Percentiles rank a stretch among this genome's conserved stretches.
Conservation (phyloP, 768 basidiomycete species). For the Phylloporus arenicola region DNA sequence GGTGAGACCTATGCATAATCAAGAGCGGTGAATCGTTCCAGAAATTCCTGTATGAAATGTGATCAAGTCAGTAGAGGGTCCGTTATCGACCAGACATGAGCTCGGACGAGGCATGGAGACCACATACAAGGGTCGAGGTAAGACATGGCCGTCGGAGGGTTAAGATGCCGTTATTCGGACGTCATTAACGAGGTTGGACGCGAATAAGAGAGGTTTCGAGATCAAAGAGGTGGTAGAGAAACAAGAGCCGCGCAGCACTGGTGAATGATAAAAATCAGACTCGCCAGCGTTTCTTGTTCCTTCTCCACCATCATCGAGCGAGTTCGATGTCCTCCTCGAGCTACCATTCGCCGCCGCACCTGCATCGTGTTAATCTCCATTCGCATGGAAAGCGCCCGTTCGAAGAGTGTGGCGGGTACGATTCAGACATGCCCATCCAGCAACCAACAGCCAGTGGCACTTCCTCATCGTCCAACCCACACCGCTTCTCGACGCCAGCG, state of each 20-base stretch:
- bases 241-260: conserved; percentile 7
- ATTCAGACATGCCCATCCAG: conserved; percentile 28
- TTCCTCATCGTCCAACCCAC: conserved; percentile 12
- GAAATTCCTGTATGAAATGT: conserved; percentile 12
- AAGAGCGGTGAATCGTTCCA: neutral
- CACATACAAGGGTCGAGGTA: conserved; percentile 5
- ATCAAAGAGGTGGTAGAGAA: conserved; percentile 9
- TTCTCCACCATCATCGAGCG: conserved; percentile 17
- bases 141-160: conserved; percentile 3
- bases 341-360: conserved; percentile 20
- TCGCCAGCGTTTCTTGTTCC: neutral
- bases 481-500: conserved; percentile 8
- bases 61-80: no score
- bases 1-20: conserved; percentile 4
- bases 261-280: conserved; percentile 7
- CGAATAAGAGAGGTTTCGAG: conserved; percentile 1
- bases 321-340: conserved; percentile 20
- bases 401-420: conserved; percentile 31
- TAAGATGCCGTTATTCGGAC: conserved; percentile 1
- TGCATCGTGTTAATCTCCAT: conserved; percentile 22
- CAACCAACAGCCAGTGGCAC: conserved; percentile 22
- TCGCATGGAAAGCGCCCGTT: conserved; percentile 30
- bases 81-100: no score
- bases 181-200: neutral
- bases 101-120: neutral